These are phyloP conservation scores for Kernera saxatilis DNA, from an alignment of 345 rosid genomes.

Conservation along the genomic window DNA sequence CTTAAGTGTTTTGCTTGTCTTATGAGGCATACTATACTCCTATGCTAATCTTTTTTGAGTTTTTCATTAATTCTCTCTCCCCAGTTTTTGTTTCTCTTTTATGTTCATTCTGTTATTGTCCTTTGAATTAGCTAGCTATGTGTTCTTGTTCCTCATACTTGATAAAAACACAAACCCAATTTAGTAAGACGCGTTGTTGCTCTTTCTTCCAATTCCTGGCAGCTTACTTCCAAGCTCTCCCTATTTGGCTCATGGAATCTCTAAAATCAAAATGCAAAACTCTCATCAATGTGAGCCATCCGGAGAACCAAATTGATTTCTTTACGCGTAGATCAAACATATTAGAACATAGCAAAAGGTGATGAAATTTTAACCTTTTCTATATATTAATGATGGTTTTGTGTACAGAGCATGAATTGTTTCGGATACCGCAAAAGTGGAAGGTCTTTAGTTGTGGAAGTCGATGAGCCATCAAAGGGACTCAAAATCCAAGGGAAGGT, in stretches of 20 bases:
- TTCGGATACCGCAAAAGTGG: neutral
- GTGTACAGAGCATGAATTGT: slow-evolving; percentile 12
- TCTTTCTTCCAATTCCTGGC: slow-evolving; percentile 14
- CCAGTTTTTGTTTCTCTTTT: neutral
- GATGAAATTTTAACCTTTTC: neutral
- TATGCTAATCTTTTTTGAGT: slow-evolving; percentile 8
- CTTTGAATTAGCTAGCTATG: neutral
- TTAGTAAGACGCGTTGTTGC: slow-evolving; percentile 15
- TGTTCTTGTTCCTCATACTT: slow-evolving; percentile 16
- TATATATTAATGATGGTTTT: neutral
- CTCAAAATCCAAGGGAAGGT: slow-evolving; percentile 26
- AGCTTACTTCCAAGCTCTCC: slow-evolving; percentile 22
- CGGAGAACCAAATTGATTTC: neutral
- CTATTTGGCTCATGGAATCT: slow-evolving; percentile 22
- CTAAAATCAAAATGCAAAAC: slow-evolving; percentile 15
- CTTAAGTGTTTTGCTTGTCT: slow-evolving; percentile 24
- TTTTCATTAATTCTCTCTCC: neutral
- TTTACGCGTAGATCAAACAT: neutral
- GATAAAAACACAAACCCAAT: slow-evolving; percentile 2
- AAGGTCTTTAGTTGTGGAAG: slow-evolving; percentile 14
- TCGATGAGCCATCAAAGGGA: slow-evolving; percentile 23
- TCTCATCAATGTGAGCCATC: slow-evolving; percentile 7
- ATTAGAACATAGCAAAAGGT: neutral
- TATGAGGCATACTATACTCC: slow-evolving; percentile 15
- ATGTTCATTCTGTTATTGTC: neutral